These are phyloP conservation scores for Suhomyces sp. DNA, from an alignment of 805 yeast genomes.

Conservation along the genomic window DNA sequence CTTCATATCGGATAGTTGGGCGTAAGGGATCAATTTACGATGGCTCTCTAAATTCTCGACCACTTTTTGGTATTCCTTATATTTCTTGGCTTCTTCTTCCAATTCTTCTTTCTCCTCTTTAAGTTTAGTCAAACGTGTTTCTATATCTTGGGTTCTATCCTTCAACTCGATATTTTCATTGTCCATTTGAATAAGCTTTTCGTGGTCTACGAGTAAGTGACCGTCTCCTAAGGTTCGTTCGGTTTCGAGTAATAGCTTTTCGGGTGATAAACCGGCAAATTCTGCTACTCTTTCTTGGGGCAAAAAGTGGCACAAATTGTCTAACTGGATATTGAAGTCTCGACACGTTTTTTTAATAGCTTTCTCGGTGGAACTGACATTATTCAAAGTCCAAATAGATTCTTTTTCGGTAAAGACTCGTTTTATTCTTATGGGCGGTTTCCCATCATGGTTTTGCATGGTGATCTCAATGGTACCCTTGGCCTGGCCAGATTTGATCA, in stretches of 20 bases:
- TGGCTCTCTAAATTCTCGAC: constrained; percentile 35
- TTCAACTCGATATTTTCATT: constrained; percentile 26
- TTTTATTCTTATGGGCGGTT: constrained; percentile 36
- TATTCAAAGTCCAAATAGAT: constrained; percentile 54
- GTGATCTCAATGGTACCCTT: constrained; percentile 49
- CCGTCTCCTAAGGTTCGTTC: constrained; percentile 74
- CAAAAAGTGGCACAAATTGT: constrained; percentile 87
- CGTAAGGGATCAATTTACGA: constrained; percentile 41
- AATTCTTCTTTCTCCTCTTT: constrained; percentile 35
- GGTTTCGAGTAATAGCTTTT: constrained; percentile 69
- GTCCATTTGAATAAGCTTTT: constrained; percentile 53
- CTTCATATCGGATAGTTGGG: constrained; percentile 37
- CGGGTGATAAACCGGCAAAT: constrained; percentile 79
- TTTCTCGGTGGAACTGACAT: constrained; percentile 36
- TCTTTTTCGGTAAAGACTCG: constrained; percentile 47
- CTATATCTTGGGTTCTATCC: constrained; percentile 25
- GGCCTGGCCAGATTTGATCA: constrained; percentile 66
- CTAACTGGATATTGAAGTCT: constrained; percentile 72
- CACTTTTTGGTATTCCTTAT: constrained; percentile 47
- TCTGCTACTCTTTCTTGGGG: constrained; percentile 96
- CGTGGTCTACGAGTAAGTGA: constrained; percentile 55
- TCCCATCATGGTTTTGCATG: constrained; percentile 39
- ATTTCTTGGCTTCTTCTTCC: constrained; percentile 45
- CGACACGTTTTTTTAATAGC: constrained; percentile 45
- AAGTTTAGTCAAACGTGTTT: constrained; percentile 30